phyloP scores from a whole-genome alignment of 2,329 filamentous ascomycete genomes.

The Aspergillus felis region DNA sequence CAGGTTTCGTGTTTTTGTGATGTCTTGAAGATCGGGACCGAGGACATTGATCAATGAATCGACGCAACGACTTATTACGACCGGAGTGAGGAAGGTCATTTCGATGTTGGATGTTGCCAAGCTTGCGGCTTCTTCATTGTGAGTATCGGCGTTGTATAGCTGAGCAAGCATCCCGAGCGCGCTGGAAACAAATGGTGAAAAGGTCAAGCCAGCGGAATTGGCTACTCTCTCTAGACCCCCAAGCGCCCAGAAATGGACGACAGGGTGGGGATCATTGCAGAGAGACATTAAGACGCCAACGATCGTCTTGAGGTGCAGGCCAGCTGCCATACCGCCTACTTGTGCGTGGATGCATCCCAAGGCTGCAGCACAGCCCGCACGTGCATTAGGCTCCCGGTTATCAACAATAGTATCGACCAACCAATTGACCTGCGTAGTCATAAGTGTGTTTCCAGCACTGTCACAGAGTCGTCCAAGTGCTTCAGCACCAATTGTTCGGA shows the following conservation, averaged over 20 bases:
- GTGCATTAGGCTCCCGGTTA: constrained; percentile 87
- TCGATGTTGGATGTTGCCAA: constrained; percentile 86
- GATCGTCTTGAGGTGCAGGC: constrained; percentile 93
- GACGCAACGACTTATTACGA: constrained; percentile 80
- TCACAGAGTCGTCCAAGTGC: constrained; percentile 82
- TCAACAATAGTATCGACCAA: constrained; percentile 91
- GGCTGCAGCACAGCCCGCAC: constrained; percentile 91
- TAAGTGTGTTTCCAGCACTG: constrained; percentile 80
- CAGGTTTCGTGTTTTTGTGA: constrained; percentile 84
- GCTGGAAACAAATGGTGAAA: constrained; percentile 83
- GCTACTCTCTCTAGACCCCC: constrained; percentile 82
- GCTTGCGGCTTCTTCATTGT: constrained; percentile 77
- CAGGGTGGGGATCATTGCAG: constrained; percentile 89
- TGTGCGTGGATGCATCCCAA: constrained; percentile 91
- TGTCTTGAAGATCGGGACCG: constrained; percentile 89
- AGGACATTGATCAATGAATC: constrained; percentile 97
- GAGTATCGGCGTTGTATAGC: constrained; percentile 84
- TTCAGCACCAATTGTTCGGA: constrained; percentile 80
- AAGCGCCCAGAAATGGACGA: constrained; percentile 94
- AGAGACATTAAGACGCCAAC: constrained; percentile 98
- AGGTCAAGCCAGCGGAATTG: constrained; percentile 87
- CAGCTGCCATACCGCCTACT: constrained; percentile 95
- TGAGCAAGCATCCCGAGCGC: constrained; percentile 92
- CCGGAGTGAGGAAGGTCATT: constrained; percentile 74
- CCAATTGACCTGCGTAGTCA: constrained; percentile 82